These are phyloP conservation scores for Fusarium paranaense DNA, from an alignment of 2,329 filamentous ascomycete genomes.

Conservation along the genomic window DNA sequence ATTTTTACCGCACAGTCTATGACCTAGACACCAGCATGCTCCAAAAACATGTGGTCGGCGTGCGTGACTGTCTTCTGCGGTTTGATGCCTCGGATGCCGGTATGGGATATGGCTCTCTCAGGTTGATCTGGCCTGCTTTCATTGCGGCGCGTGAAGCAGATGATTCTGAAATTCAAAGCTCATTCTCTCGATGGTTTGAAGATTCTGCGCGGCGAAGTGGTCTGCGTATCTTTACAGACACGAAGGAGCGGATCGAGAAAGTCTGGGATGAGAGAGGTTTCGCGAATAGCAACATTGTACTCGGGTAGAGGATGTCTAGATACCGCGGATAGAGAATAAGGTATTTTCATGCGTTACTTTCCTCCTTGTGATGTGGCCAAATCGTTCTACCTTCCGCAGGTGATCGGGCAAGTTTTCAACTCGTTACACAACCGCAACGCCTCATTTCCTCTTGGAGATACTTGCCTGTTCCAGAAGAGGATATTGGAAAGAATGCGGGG, in stretches of 20 bases:
- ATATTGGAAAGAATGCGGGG: background rate
- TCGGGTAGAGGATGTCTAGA: background rate
- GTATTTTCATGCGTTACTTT: background rate
- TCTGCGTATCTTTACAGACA: slow-evolving; percentile 23
- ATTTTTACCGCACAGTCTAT: slow-evolving; percentile 31
- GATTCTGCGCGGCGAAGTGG: slow-evolving; percentile 14
- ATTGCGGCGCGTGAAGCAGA: slow-evolving; percentile 26
- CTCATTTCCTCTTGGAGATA: background rate
- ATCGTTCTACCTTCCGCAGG: background rate
- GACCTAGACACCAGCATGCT: slow-evolving; percentile 24
- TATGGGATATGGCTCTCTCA: slow-evolving; percentile 24
- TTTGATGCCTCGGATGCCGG: slow-evolving; percentile 25
- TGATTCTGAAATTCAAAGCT: background rate
- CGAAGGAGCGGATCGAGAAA: slow-evolving; percentile 10
- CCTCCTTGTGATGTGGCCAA: background rate
- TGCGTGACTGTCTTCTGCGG: slow-evolving; percentile 24
- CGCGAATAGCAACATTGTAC: background rate
- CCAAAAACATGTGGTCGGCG: slow-evolving; percentile 19
- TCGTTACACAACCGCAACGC: background rate
- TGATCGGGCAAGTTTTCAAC: background rate
- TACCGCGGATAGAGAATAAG: background rate
- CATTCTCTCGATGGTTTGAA: slow-evolving; percentile 23
- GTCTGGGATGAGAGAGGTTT: slow-evolving; percentile 15
- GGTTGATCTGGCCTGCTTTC: slow-evolving; percentile 32
- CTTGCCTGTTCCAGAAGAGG: slow-evolving; percentile 16